A percentile compares a stretch with the other conserved stretches of the same genome.
phyloP scores from a whole-genome alignment of 1,284 basidiomycete genomes.

The Filobasidium uniguttulatum region DNA sequence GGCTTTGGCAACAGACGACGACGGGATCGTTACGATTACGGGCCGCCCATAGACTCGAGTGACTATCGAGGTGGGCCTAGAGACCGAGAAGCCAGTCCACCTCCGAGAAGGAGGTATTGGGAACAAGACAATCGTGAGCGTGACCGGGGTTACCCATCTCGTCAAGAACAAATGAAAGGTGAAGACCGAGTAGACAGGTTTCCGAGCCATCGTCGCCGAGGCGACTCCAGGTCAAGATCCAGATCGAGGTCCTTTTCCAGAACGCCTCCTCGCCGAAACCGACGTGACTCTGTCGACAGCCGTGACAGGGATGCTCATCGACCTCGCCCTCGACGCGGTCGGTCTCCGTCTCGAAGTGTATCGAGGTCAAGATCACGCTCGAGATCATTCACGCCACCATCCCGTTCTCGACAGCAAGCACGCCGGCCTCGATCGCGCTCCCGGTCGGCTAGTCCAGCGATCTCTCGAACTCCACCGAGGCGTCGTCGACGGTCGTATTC shows the following conservation, averaged over 20 bases:
- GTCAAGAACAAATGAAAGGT: conserved; percentile 14
- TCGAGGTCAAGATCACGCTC: conserved; percentile 11
- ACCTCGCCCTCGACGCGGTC: conserved; percentile 21
- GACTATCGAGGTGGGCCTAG: conserved; percentile 37
- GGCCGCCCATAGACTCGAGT: conserved; percentile 36
- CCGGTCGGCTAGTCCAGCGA: background rate
- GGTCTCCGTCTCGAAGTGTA: background rate
- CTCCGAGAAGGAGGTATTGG: conserved; percentile 12
- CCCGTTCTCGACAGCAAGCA: too few relatives aligned
- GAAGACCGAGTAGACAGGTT: conserved; percentile 3
- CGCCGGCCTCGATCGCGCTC: conserved; percentile 7
- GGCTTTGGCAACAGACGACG: conserved; percentile 37
- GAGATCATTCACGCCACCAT: conserved; percentile 1
- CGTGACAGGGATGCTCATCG: background rate
- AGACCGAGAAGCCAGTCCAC: conserved; percentile 11
- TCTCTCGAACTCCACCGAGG: conserved; percentile 7
- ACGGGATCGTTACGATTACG: conserved; percentile 23
- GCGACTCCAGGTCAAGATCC: conserved; percentile 9
- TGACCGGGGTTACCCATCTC: conserved; percentile 29
- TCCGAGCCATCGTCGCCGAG: conserved; percentile 23
- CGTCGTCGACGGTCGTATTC: conserved; percentile 4
- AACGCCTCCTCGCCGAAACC: conserved; percentile 17
- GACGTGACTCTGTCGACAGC: background rate
- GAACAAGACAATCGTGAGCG: conserved; percentile 11
- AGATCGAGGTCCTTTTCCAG: conserved; percentile 9